phyloP scores from a whole-genome alignment of 2,329 filamentous ascomycete species.

The Zelopaecilomyces penicillatus region DNA sequence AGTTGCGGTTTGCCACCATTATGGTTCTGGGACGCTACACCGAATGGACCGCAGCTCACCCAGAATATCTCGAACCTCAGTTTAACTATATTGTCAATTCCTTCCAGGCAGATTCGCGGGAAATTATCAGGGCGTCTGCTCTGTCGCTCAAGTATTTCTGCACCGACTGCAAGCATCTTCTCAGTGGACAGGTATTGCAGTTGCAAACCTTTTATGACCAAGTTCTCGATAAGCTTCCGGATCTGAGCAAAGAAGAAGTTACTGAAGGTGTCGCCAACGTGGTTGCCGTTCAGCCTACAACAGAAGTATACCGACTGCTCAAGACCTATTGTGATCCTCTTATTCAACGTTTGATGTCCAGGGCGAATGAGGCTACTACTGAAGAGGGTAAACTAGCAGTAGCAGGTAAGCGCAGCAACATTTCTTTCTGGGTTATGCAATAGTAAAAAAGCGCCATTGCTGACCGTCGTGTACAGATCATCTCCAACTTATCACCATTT shows the following conservation, averaged over 20 bases:
- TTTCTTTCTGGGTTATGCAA: not conserved
- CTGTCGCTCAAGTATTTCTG: constrained; percentile 97
- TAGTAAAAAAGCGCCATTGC: not conserved
- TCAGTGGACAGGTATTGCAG: constrained; percentile 75
- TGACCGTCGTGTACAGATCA: constrained; percentile 53
- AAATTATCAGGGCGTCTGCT: constrained; percentile 85
- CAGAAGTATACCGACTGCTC: constrained; percentile 73
- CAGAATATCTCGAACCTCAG: constrained; percentile 84
- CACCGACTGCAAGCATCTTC: constrained; percentile 80
- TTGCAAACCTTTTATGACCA: constrained; percentile 89
- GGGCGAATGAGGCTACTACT: constrained; percentile 77
- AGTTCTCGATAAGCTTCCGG: constrained; percentile 77
- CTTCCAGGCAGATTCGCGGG: constrained; percentile 79
- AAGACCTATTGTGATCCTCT: constrained; percentile 93
- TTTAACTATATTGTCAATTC: constrained; percentile 93
- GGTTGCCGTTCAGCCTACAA: constrained; percentile 73
- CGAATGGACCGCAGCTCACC: constrained; percentile 92
- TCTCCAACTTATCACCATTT: constrained; percentile 83
- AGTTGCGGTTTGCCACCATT: constrained; percentile 95
- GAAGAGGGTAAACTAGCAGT: constrained; percentile 78
- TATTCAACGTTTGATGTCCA: constrained; percentile 72
- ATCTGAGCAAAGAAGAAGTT: constrained; percentile 85
- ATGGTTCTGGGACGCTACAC: constrained; percentile 97
- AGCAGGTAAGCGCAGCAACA: constrained; percentile 50
- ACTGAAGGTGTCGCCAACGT: constrained; percentile 93